These are phyloP conservation scores for Thelonectria olida DNA, from an alignment of 2,329 filamentous ascomycete species.

Conservation along the genomic window DNA sequence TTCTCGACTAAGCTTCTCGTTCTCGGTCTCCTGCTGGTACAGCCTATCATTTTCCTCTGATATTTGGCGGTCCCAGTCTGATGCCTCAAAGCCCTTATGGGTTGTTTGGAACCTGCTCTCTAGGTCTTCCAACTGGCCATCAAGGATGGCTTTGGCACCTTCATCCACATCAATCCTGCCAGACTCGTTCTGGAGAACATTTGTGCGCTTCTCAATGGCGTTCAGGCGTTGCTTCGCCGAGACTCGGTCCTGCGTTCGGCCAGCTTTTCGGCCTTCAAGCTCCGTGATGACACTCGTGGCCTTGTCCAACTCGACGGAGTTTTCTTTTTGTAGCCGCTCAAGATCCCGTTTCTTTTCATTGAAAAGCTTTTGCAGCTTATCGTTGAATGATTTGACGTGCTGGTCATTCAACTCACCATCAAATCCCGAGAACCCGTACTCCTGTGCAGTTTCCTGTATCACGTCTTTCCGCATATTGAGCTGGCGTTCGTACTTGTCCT, in stretches of 20 bases:
- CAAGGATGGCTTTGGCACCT: conserved; percentile 80
- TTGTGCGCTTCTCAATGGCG: conserved; percentile 76
- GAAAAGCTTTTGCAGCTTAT: conserved; percentile 77
- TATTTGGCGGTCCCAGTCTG: conserved; percentile 77
- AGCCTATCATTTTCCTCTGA: conserved; percentile 72
- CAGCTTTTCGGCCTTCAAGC: conserved; percentile 78
- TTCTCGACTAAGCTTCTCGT: conserved; percentile 78
- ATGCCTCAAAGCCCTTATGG: conserved; percentile 69
- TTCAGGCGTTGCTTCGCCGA: conserved; percentile 77
- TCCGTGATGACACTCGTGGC: conserved; percentile 78
- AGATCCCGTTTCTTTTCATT: conserved; percentile 82
- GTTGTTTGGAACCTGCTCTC: conserved; percentile 69
- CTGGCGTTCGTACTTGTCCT: conserved; percentile 86
- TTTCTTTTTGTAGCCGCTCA: conserved; percentile 77
- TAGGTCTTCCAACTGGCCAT: conserved; percentile 76
- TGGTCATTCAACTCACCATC: conserved; percentile 80
- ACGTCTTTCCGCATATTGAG: conserved; percentile 75
- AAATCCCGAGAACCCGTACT: conserved; percentile 84
- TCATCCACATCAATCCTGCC: conserved; percentile 85
- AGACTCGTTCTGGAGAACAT: conserved; percentile 72
- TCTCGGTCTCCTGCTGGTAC: conserved; percentile 75
- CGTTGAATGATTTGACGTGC: conserved; percentile 80
- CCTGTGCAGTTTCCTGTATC: conserved; percentile 79
- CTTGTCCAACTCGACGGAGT: conserved; percentile 76
- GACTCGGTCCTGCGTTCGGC: conserved; percentile 77